Conservation (phyloP, 2,329 filamentous ascomycete genomes). For the Fusarium nodosum region DNA sequence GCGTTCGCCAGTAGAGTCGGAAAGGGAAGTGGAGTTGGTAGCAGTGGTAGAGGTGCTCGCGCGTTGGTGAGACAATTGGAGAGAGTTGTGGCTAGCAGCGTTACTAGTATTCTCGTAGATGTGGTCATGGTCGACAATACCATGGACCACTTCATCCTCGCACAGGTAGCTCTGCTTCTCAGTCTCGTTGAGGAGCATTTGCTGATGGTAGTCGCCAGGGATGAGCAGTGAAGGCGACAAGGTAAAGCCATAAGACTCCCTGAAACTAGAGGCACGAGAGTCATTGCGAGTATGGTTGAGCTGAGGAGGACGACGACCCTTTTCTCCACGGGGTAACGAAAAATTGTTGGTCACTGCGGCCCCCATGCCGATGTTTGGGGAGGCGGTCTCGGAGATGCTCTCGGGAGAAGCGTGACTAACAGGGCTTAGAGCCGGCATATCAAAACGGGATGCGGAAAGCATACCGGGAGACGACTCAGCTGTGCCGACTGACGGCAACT, state of each 20-base stretch:
- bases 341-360: slow-evolving; percentile 63
- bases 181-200: slow-evolving; percentile 60
- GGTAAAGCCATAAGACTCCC: slow-evolving; percentile 70
- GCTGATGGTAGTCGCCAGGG: slow-evolving; percentile 69
- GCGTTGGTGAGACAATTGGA: slow-evolving; percentile 57
- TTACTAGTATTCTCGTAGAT: slow-evolving; percentile 43
- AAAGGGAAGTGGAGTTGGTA: slow-evolving; percentile 62
- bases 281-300: slow-evolving; percentile 56
- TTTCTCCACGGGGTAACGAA: slow-evolving; percentile 63
- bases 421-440: slow-evolving; percentile 65
- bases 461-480: slow-evolving; percentile 48
- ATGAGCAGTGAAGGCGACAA: slow-evolving; percentile 74
- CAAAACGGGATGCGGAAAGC: slow-evolving; percentile 52
- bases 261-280: slow-evolving; percentile 68
- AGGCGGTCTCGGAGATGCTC: slow-evolving; percentile 60
- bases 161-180: slow-evolving; percentile 51
- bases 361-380: slow-evolving; percentile 56
- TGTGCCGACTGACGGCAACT: slow-evolving; percentile 36
- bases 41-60: slow-evolving; percentile 69
- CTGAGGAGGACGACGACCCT: slow-evolving; percentile 46
- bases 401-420: slow-evolving; percentile 61
- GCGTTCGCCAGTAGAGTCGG: slow-evolving; percentile 63
- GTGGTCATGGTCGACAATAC: slow-evolving; percentile 34
- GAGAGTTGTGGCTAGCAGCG: slow-evolving; percentile 35
- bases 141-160: slow-evolving; percentile 51